Evolutionary conservation across 768 basidiomycete species (phyloP).

Genomic region (Gloeopeniophorella convolvens): DNA sequence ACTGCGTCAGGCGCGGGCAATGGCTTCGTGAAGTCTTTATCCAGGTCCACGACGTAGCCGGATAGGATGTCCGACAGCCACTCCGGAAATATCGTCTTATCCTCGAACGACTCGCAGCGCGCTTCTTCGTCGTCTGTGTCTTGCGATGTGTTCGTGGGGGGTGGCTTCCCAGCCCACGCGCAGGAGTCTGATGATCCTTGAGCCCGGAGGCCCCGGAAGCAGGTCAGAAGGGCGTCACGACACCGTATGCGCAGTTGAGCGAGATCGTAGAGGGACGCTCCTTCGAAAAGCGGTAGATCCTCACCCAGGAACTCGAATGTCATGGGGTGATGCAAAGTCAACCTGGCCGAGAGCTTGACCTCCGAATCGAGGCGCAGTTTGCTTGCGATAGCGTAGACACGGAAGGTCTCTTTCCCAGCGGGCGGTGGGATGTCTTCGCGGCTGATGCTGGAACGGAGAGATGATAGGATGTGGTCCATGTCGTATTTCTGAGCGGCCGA

Average conservation of each 20-base stretch:
- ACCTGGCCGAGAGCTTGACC: not conserved
- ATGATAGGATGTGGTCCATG: conserved; percentile 11
- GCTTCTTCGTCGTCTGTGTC: too few relatives aligned
- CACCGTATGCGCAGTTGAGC: conserved; percentile 4
- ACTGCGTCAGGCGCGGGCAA: too few relatives aligned
- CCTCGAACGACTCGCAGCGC: too few relatives aligned
- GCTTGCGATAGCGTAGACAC: conserved; percentile 18
- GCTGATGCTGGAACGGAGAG: conserved; percentile 1
- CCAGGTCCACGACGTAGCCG: too few relatives aligned
- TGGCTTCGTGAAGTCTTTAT: too few relatives aligned
- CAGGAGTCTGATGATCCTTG: too few relatives aligned
- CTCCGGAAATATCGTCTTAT: too few relatives aligned
- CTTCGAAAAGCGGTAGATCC: not conserved
- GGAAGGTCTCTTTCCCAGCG: conserved; percentile 9
- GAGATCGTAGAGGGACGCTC: conserved; percentile 2
- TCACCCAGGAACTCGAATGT: conserved; percentile 7
- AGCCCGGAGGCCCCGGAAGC: too few relatives aligned
- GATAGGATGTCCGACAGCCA: too few relatives aligned
- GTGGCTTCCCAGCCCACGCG: too few relatives aligned
- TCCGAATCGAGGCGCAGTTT: not conserved
- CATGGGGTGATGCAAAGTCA: conserved; percentile 5
- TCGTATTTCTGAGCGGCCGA: conserved; percentile 23
- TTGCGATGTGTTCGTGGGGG: too few relatives aligned
- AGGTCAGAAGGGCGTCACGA: conserved; percentile 2
- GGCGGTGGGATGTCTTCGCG: not conserved